Evolutionary conservation across 176 grass and related monocot genomes (phyloP).

Genomic region (Oryza glaberrima): DNA sequence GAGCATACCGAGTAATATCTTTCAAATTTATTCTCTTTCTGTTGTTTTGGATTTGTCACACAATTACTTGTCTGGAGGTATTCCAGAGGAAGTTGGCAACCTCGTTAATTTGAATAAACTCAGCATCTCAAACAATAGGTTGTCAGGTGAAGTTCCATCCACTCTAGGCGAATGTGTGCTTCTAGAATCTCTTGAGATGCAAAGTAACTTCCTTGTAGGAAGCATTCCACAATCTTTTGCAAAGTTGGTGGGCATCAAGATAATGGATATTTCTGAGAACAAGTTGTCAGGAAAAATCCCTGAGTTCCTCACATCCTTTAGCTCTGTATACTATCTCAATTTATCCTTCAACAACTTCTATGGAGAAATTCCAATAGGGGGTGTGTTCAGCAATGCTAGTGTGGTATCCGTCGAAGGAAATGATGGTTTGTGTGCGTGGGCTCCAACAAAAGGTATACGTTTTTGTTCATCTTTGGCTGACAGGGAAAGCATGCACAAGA

Average conservation of each 20-base stretch:
- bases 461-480: constrained; percentile 26
- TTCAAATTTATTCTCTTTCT: constrained; percentile 40
- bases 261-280: constrained; percentile 61
- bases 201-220: constrained; percentile 58
- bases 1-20: constrained; percentile 46
- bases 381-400: constrained; percentile 31
- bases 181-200: constrained; percentile 49
- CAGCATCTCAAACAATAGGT: constrained; percentile 47
- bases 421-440: constrained; percentile 34
- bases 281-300: constrained; percentile 53
- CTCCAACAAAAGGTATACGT: neutral
- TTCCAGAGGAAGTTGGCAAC: constrained; percentile 55
- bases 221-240: constrained; percentile 50
- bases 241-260: constrained; percentile 31
- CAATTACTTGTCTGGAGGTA: constrained; percentile 14
- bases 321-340: constrained; percentile 25
- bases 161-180: constrained; percentile 44
- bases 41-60: constrained; percentile 13
- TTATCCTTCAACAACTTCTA: constrained; percentile 65
- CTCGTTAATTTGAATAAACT: constrained; percentile 44
- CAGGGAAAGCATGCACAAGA: neutral
- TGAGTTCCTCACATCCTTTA: constrained; percentile 36
- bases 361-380: constrained; percentile 37
- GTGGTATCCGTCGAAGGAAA: constrained; percentile 48
- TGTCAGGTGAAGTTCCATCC: constrained; percentile 51